These are phyloP conservation scores for Wickerhamomyces sp. DNA, from an alignment of 1,139 yeast species.

Conservation along the genomic window DNA sequence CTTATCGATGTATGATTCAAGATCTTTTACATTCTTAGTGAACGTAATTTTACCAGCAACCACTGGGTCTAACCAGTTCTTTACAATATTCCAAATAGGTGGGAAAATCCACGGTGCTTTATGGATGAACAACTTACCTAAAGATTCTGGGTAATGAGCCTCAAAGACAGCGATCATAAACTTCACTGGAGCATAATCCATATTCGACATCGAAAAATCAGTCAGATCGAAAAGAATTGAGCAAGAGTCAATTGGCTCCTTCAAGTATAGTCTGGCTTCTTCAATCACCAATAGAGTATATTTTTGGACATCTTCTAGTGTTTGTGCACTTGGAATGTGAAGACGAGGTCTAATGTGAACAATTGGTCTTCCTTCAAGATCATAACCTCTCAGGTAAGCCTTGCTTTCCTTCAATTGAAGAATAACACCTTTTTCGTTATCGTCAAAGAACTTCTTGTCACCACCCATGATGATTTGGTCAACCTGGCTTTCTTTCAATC, in stretches of 20 bases:
- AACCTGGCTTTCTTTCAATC: slow-evolving; percentile 50
- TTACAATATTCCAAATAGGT: slow-evolving; percentile 81
- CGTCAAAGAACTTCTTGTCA: slow-evolving; percentile 40
- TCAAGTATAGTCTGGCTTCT: slow-evolving; percentile 57
- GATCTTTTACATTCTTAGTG: slow-evolving; percentile 57
- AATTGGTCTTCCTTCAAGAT: slow-evolving; percentile 61
- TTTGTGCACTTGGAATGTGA: slow-evolving; percentile 69
- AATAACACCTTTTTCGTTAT: slow-evolving; percentile 27
- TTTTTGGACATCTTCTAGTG: slow-evolving; percentile 60
- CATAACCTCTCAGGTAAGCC: slow-evolving; percentile 62
- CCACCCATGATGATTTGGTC: slow-evolving; percentile 58
- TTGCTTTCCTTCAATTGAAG: slow-evolving; percentile 47
- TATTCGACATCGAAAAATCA: slow-evolving; percentile 71
- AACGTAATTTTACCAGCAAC: slow-evolving; percentile 79
- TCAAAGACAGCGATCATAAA: slow-evolving; percentile 76
- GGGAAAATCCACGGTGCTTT: slow-evolving; percentile 90
- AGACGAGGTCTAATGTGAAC: slow-evolving; percentile 68
- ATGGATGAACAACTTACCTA: slow-evolving; percentile 72
- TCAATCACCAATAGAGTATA: slow-evolving; percentile 69
- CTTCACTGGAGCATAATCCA: slow-evolving; percentile 80
- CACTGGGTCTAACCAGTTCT: slow-evolving; percentile 85
- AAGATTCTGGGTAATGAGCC: slow-evolving; percentile 83
- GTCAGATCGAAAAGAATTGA: slow-evolving; percentile 71
- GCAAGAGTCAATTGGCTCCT: slow-evolving; percentile 66
- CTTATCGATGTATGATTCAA: slow-evolving; percentile 49